These are phyloP conservation scores for Termitomyces sp. DNA, from an alignment of 768 basidiomycete genomes.

Conservation along the genomic window DNA sequence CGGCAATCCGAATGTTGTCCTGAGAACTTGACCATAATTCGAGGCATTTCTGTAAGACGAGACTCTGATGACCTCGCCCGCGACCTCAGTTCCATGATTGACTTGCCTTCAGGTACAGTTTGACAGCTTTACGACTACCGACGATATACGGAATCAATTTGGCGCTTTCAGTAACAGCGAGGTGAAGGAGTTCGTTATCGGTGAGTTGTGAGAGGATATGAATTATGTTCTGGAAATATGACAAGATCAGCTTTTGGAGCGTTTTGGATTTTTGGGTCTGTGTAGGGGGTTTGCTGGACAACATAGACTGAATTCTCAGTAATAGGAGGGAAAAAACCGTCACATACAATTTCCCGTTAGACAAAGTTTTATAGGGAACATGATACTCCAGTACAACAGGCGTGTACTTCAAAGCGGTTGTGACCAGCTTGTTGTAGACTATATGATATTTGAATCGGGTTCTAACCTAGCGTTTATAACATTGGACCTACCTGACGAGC, in stretches of 20 bases:
- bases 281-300: slow-evolving; percentile 74
- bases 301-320: slow-evolving; percentile 1
- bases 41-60: slow-evolving; percentile 61
- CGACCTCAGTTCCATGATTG: background rate
- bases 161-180: slow-evolving; percentile 78
- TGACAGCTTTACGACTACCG: slow-evolving; percentile 78
- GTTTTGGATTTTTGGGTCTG: slow-evolving; percentile 79
- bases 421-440: slow-evolving; percentile 96
- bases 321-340: background rate
- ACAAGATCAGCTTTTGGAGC: slow-evolving; percentile 81
- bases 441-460: slow-evolving; percentile 7
- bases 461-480: background rate
- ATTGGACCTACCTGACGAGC: slow-evolving; percentile 53
- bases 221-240: slow-evolving; percentile 85
- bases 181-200: slow-evolving; percentile 56
- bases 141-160: slow-evolving; percentile 89
- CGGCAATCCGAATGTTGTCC: slow-evolving; percentile 78
- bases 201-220: slow-evolving; percentile 75
- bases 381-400: slow-evolving; percentile 87
- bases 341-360: slow-evolving; percentile 83
- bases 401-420: slow-evolving; percentile 83
- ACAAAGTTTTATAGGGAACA: slow-evolving; percentile 76
- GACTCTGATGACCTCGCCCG: background rate
- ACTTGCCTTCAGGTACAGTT: slow-evolving; percentile 78
- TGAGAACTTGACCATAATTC: slow-evolving; percentile 78